Base-by-base conservation (phyloP, 106 monocot species). In the Acanthochlamys bracteata region DNA sequence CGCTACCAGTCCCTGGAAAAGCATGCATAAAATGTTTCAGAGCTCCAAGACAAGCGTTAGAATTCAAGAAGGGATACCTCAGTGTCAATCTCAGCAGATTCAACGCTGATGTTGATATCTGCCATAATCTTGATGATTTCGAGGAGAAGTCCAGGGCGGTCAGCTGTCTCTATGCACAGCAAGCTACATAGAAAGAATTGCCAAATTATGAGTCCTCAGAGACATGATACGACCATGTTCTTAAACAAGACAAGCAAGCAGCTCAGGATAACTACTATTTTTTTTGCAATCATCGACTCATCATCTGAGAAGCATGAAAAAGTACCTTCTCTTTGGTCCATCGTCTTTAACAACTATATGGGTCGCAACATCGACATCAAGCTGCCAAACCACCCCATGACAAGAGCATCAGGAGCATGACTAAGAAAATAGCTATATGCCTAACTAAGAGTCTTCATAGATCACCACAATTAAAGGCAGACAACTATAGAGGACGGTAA, bases 51-150 rank as follows among this genome's bases (percentile, higher is more conserved):
- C 42, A 47, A 27, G 51, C 43, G n/a, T 63, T 8, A 59, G 15
- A 74, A 13, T 19, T n/a, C n/a, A n/a, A n/a, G 24, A 24, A 58
- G 4, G 42, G 70, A 63, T 79, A 93, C 96, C 64, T 92, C 91
- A 24, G 96, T 91, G 63, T 88, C 85, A 21, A 98, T 85, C 67
- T 98, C 96, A 13, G 96, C 96, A 14, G 88, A 91, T 73, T 91
- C 88, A 21, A 98, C 87, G 59, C 74, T 83, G 39, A 98, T 63
- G 41, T 85, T 91, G 20, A 81, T 81, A 68, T 98, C 96, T 65
- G 85, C 58, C 62, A 98, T 76, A 42, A 98, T 85, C 71, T 75
- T 76, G 70, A 91, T 72, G 53, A 92, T 71, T 61, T 98, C 91
- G 66, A 91, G 57, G 20, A 98, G 74, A 15, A 98, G 69, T 41